Evolutionary conservation across 2,329 filamentous ascomycete species (phyloP), one percentile per base, ranked within the genome.

Genomic region (Pseudogymnoascus sp.): DNA sequence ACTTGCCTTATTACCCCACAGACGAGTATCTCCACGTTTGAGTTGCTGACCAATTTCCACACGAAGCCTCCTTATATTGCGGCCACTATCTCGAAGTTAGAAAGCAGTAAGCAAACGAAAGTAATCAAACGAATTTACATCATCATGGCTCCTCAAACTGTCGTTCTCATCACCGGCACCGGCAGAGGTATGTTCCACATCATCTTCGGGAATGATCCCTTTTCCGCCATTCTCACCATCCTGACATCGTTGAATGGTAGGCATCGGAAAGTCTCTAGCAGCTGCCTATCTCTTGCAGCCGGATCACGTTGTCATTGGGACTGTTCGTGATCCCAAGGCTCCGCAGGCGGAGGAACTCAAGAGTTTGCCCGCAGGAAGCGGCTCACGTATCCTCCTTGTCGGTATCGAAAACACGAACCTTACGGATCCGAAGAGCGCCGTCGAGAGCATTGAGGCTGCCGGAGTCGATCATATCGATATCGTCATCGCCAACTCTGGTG

Each of bases 401-500:
- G 41, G 19, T 24, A 43, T 43, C 41, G 41, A 43, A 11, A 43
- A 43, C 41, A 43, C 41, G 19, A 43, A 5, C 41, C 19, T 24
- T 43, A 24, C 19, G 11, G 41, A 43, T 22, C 41, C 41, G 12
- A 43, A 43, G 41, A 24, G 12, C 6, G 41, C 41, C 19, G 6
- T 43, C 11, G 41, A 43, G 41, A 43, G 41, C 12, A 11, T 43
- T 43, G 41, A 43, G 6, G 41, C 19, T 24, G 10, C 41, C 19
- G 41, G 41, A 43, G 66, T 75, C 22, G 53, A 66, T 56, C 68
- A 72, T 37, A 22, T 76, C 19, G 74, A 76, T 61, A 61, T 73
- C 37, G 69, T 75, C 35, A 69, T 76, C 28, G 72, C 73, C 16
- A 76, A 75, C 64, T 43, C 41, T 4, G 41, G 41, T 14, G 41